phyloP scores from a whole-genome alignment of 2,329 filamentous ascomycete genomes.

The Sphaerulina musiva region DNA sequence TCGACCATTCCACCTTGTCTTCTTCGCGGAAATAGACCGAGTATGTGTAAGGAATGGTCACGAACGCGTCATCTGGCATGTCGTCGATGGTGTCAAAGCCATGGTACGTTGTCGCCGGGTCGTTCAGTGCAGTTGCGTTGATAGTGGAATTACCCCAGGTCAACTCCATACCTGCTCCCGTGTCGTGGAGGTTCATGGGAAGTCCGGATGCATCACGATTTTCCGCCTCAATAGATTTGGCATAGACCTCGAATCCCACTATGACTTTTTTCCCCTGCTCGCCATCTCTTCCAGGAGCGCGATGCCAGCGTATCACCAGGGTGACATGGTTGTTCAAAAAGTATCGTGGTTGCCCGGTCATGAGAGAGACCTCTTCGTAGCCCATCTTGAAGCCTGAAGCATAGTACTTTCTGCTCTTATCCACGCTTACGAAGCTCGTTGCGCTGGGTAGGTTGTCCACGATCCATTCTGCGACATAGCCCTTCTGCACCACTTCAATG shows the following conservation, averaged over 20 bases:
- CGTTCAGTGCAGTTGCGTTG: conserved; percentile 41
- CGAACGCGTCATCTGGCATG: conserved; percentile 56
- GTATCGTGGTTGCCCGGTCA: conserved; percentile 56
- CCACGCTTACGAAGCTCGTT: conserved; percentile 79
- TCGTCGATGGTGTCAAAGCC: conserved; percentile 50
- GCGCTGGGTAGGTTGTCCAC: conserved; percentile 85
- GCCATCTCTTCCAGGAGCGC: conserved; percentile 62
- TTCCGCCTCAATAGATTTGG: conserved; percentile 66
- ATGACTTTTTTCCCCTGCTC: conserved; percentile 69
- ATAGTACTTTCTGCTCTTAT: conserved; percentile 81
- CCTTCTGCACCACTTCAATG: conserved; percentile 65
- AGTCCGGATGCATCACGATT: conserved; percentile 60
- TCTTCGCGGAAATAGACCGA: conserved; percentile 87
- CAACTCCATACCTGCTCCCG: conserved; percentile 61
- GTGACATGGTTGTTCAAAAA: conserved; percentile 86
- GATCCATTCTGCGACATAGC: conserved; percentile 89
- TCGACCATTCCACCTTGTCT: conserved; percentile 70
- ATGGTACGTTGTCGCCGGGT: conserved; percentile 45
- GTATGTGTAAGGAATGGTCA: conserved; percentile 78
- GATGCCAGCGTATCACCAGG: conserved; percentile 71
- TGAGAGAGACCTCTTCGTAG: conserved; percentile 59
- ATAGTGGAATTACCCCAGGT: conserved; percentile 59
- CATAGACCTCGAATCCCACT: conserved; percentile 83
- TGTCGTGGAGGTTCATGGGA: conserved; percentile 58
- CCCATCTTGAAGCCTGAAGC: conserved; percentile 85